phyloP scores from a whole-genome alignment of 2,329 filamentous ascomycete genomes.

The Aspergillus brasiliensis region DNA sequence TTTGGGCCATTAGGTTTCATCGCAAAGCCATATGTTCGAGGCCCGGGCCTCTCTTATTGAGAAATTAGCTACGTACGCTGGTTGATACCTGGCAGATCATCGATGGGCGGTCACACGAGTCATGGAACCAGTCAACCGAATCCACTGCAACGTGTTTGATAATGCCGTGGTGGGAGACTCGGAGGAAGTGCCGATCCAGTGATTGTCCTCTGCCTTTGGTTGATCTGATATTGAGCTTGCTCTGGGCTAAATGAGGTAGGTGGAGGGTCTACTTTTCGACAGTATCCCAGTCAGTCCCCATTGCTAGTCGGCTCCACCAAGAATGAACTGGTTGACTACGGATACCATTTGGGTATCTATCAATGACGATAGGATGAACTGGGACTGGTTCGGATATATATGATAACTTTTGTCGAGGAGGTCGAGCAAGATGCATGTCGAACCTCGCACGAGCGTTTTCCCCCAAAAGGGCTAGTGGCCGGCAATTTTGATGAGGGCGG shows the following conservation, averaged over 20 bases:
- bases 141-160: slow-evolving; percentile 49
- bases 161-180: slow-evolving; percentile 59
- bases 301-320: too few relatives aligned
- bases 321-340: neutral
- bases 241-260: neutral
- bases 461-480: neutral
- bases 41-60: neutral
- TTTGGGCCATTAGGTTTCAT: too few relatives aligned
- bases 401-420: neutral
- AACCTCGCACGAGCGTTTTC: neutral
- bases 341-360: neutral
- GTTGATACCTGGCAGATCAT: neutral
- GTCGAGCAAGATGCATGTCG: neutral
- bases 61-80: neutral
- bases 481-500: slow-evolving; percentile 1
- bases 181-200: slow-evolving; percentile 37
- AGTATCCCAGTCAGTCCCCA: too few relatives aligned
- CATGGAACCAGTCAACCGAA: neutral
- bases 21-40: too few relatives aligned
- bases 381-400: neutral
- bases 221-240: neutral
- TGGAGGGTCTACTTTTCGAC: neutral
- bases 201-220: slow-evolving; percentile 25
- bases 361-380: neutral
- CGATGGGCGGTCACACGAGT: neutral